Evolutionary conservation across 2,329 filamentous ascomycete genomes (phyloP).

Genomic region (Aspergillus latus): DNA sequence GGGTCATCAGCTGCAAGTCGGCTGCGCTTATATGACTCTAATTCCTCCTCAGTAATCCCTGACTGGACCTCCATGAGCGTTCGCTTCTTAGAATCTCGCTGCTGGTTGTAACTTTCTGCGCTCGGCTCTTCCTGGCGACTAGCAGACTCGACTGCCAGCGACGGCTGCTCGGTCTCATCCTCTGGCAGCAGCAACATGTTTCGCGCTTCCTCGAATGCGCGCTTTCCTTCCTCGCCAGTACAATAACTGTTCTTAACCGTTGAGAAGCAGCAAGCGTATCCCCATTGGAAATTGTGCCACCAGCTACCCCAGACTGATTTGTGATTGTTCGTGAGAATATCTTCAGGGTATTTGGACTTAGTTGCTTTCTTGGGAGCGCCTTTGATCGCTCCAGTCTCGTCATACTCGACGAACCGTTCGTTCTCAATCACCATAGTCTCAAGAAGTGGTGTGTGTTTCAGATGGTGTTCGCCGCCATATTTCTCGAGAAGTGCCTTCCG

Average conservation of each 20-base stretch:
- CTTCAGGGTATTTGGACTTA: constrained; percentile 89
- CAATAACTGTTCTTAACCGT: constrained; percentile 96
- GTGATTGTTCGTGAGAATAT: constrained; percentile 87
- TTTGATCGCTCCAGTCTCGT: constrained; percentile 85
- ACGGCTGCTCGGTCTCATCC: constrained; percentile 9
- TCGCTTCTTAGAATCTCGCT: constrained; percentile 61
- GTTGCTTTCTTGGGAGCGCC: constrained; percentile 73
- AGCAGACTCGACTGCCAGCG: constrained; percentile 17
- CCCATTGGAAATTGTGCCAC: constrained; percentile 96
- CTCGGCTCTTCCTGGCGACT: constrained; percentile 25
- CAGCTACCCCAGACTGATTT: constrained; percentile 92
- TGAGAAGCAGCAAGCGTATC: constrained; percentile 92
- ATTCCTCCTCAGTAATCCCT: constrained; percentile 76
- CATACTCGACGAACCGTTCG: constrained; percentile 90
- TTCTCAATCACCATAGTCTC: constrained; percentile 72
- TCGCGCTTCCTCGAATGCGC: constrained; percentile 76
- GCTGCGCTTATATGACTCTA: constrained; percentile 81
- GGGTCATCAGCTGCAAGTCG: constrained; percentile 74
- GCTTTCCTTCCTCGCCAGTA: constrained; percentile 84
- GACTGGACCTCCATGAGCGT: constrained; percentile 75
- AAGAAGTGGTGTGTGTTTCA: constrained; percentile 62
- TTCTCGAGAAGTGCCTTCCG: constrained; percentile 73
- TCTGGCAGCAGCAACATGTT: constrained; percentile 52
- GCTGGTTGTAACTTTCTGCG: constrained; percentile 29
- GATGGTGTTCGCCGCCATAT: constrained; percentile 70